Base-by-base conservation (phyloP, 495 filamentous ascomycete genomes). In the Penicillium riverlandense region DNA sequence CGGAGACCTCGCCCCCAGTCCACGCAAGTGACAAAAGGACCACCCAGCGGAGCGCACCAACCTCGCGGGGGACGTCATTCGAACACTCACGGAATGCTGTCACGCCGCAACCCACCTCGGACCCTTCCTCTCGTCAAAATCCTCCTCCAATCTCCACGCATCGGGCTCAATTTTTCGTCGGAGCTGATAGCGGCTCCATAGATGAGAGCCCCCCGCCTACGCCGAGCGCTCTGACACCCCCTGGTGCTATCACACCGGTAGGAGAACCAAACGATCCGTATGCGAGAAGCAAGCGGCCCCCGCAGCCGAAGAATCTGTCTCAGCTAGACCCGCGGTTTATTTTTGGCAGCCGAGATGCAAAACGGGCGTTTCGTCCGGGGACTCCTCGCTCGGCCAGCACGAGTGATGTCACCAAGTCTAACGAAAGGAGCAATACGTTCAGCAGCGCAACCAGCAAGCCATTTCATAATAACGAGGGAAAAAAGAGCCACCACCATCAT, bases 211-310 rank as follows among this genome's bases (percentile, higher is more conserved):
- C 77, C 7, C 65, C 72, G 13, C 49, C 63, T 14, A 83, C 80
- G 5, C 78, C 88, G 13, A 71, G 68, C 50, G 59, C 66, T 13
- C 72, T 74, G 16, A 81, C 80, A n/a, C 80, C 79, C 16, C 71
- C 76, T 9, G 70, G 71, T 15, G 81, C 88, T 12, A 85, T 86
- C 47, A 89, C 87, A 34, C 90, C 88, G 4, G 71, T 79, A 9
- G 88, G 85, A 12, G 89, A 95, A 30, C 79, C 69, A 16, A 86
- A 95, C 61, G 90, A 97, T 57, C 90, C 91, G 7, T 95, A 95
- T 62, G 85, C 88, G 11, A 84, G 87, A 44, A 83, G 77, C 56
- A 90, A 84, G 54, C 83, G 90, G 12, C 81, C 82, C 15, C 81
- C 82, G 5, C 88, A 87, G 52, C 66, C 79, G 15, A 81, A 78